A percentile compares a stretch with the other conserved stretches of the same genome.
phyloP scores from a whole-genome alignment of 768 basidiomycete species.

The Russula olivacea region DNA sequence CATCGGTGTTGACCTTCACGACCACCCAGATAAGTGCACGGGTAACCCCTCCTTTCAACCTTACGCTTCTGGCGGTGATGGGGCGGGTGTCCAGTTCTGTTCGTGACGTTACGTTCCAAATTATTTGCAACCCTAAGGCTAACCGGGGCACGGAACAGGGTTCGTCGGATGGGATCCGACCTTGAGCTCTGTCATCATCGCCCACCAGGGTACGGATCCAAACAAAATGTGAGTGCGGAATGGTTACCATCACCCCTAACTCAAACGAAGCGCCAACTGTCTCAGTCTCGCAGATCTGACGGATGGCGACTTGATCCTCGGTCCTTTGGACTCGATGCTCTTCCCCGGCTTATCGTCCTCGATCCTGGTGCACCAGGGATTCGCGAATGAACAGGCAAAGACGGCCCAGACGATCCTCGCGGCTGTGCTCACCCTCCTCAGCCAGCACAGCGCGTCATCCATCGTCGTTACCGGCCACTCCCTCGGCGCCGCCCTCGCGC shows the following conservation, averaged over 20 bases:
- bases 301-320: slow-evolving; percentile 40
- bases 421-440: slow-evolving; percentile 39
- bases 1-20: background rate
- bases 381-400: slow-evolving; percentile 43
- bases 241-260: slow-evolving; percentile 1
- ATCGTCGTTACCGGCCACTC: slow-evolving; percentile 34
- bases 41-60: slow-evolving; percentile 43
- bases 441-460: slow-evolving; percentile 37
- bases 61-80: slow-evolving; percentile 36
- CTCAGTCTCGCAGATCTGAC: slow-evolving; percentile 33
- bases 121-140: slow-evolving; percentile 30
- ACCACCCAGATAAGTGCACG: slow-evolving; percentile 37
- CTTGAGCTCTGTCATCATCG: slow-evolving; percentile 49
- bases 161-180: slow-evolving; percentile 49
- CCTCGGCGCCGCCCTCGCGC: slow-evolving; percentile 29
- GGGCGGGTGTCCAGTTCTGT: slow-evolving; percentile 9
- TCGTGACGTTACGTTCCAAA: slow-evolving; percentile 25
- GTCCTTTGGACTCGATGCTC: slow-evolving; percentile 38
- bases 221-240: slow-evolving; percentile 39
- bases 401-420: slow-evolving; percentile 42
- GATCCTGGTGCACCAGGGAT: slow-evolving; percentile 50
- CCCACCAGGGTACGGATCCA: slow-evolving; percentile 60
- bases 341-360: slow-evolving; percentile 48
- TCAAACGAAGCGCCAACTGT: no score
- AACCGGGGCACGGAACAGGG: slow-evolving; percentile 38